Base-by-base conservation (phyloP, 73 alveolate genomes). In the Diophrys sp. region DNA sequence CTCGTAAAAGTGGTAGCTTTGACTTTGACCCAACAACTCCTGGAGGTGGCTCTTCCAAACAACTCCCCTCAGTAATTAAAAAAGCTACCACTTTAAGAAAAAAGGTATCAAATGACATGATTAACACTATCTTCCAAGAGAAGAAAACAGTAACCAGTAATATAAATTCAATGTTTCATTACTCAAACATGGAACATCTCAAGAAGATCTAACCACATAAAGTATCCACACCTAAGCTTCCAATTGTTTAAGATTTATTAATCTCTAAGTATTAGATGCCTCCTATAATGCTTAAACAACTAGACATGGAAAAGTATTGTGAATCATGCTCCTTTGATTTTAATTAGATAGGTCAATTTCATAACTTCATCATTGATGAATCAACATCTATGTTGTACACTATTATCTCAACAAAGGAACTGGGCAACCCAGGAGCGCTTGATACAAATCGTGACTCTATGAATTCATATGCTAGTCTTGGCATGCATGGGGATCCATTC, bases 151-250 rank as follows among this genome's bases (percentile, higher is more conserved):
- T 56, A 24, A 68, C 31, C 28, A 71, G 79, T 1, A 78, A 78
- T 78, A 33, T 80, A 0, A 72, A 82, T 23, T 80, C 89, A 29
- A 27, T 73, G 2, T 80, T 72, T 66, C 89, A 80, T 67, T 78
- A 80, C 57, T 28, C 71, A 0, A 80, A 80, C 34, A 29, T 80
- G 66, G 31, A 25, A n/a, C 89, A 80, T 31, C 34, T 80, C 25
- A 72, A 73, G 73, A 28, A 70, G 8, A 78, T 56, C 0, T 78
- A 77, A 11, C 56, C 31, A 33, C 73, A 80, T 44, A 72, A 70
- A 34, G 73, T 80, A 0, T 54, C 78, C 33, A 80, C 89, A 0
- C 89, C 89, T 23, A 80, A 80, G 33, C 54, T 44, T 30, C 77
- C 54, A 29, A 68, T 2, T 14, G 29, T 18, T 27, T 25, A 31